Evolutionary conservation across 129 eudicot species (phyloP).

Genomic region (Helichrysum umbraculigerum): DNA sequence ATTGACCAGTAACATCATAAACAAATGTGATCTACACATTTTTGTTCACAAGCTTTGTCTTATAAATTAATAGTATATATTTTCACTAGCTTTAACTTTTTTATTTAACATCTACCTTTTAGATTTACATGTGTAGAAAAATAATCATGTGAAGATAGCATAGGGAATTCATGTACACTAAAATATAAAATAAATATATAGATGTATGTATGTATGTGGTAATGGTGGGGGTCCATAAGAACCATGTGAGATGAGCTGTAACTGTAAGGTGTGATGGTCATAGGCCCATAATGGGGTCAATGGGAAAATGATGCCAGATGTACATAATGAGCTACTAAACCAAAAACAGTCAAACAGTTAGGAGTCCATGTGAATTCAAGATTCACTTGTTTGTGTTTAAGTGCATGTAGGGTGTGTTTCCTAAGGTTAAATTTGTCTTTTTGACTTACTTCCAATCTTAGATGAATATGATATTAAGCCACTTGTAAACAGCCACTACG

Average conservation of each 20-base stretch:
- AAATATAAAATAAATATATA: background rate
- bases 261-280: conserved; percentile 44
- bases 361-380: conserved; percentile 46
- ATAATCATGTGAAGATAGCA: conserved; percentile 16
- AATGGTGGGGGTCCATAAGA: conserved; percentile 35
- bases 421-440: conserved; percentile 24
- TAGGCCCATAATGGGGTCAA: conserved; percentile 53
- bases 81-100: background rate
- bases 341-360: conserved; percentile 44
- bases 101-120: background rate
- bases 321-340: conserved; percentile 41
- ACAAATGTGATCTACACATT: background rate
- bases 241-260: conserved; percentile 76
- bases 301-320: conserved; percentile 52
- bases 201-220: conserved; percentile 16
- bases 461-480: background rate
- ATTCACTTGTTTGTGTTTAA: conserved; percentile 30
- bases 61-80: background rate
- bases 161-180: conserved; percentile 21
- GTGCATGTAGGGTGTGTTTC: conserved; percentile 24
- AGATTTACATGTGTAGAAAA: too few species aligned
- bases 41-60: background rate
- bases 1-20: background rate
- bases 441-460: background rate
- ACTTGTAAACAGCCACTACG: background rate